A percentile compares a stretch with the other conserved stretches of the same genome.
Conservation (phyloP, 2,329 filamentous ascomycete species). For the Botryosphaeria agaves region DNA sequence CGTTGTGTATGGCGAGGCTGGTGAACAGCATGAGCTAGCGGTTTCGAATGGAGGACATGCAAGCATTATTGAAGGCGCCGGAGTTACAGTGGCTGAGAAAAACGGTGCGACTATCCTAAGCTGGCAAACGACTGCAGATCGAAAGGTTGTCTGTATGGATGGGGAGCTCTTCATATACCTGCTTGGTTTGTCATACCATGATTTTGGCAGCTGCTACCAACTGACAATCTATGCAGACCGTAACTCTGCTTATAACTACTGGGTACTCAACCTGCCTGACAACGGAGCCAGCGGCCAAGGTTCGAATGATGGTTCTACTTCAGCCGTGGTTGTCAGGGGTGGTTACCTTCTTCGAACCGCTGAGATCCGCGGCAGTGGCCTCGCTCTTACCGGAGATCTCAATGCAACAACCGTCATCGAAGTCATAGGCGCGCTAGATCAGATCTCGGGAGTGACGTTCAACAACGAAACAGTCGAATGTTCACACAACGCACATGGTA, state of each 20-base stretch:
- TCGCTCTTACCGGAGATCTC: slow-evolving; percentile 52
- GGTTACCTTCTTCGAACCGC: slow-evolving; percentile 48
- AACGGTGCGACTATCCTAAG: slow-evolving; percentile 30
- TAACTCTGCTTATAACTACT: slow-evolving; percentile 51
- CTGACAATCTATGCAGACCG: slow-evolving; percentile 28
- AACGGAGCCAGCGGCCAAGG: slow-evolving; percentile 12
- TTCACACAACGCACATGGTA: slow-evolving; percentile 20
- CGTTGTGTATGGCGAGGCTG: slow-evolving; percentile 44
- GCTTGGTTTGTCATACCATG: slow-evolving; percentile 28
- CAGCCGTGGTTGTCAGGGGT: slow-evolving; percentile 42
- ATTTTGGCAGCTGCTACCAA: not conserved
- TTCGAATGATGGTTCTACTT: no score
- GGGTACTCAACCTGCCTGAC: slow-evolving; percentile 39
- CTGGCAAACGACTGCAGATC: slow-evolving; percentile 38
- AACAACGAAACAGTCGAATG: slow-evolving; percentile 32
- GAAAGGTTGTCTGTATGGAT: slow-evolving; percentile 33
- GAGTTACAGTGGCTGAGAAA: slow-evolving; percentile 16
- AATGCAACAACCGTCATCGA: slow-evolving; percentile 53
- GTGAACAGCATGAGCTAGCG: slow-evolving; percentile 46
- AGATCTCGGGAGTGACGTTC: slow-evolving; percentile 39
- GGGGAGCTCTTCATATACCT: slow-evolving; percentile 37
- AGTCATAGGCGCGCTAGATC: slow-evolving; percentile 40
- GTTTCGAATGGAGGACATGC: slow-evolving; percentile 19
- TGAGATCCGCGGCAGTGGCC: slow-evolving; percentile 32
- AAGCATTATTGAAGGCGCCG: slow-evolving; percentile 23